Evolutionary conservation across 2,329 filamentous ascomycete genomes (phyloP).

Genomic region (Trichoderma harzianum): DNA sequence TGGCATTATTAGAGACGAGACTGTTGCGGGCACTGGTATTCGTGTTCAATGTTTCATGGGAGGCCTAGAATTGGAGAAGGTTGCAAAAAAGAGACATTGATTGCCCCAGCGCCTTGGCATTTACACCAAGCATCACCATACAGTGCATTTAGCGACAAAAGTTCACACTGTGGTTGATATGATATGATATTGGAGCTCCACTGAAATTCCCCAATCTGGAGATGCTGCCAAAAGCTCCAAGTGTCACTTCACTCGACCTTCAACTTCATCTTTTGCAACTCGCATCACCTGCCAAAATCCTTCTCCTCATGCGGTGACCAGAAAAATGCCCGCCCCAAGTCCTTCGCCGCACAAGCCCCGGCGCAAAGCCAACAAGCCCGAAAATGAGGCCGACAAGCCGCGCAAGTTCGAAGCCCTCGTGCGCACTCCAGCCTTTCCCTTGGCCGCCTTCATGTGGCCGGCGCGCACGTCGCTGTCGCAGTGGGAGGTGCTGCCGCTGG

Average conservation of each 20-base stretch:
- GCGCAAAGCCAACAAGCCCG: conserved; percentile 53
- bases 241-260: conserved; percentile 7
- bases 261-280: neutral
- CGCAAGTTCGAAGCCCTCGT: conserved; percentile 43
- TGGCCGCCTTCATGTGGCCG: conserved; percentile 93
- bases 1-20: conserved; percentile 62
- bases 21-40: neutral
- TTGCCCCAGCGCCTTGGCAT: conserved; percentile 8
- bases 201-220: conserved; percentile 20
- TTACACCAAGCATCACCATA: conserved; percentile 23
- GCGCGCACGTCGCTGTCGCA: conserved; percentile 78
- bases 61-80: neutral
- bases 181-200: conserved; percentile 19
- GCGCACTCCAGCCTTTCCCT: conserved; percentile 72
- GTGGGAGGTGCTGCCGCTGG: conserved; percentile 87
- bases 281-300: neutral
- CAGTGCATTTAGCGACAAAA: conserved; percentile 17
- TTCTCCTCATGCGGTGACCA: conserved; percentile 22
- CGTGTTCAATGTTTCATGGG: neutral
- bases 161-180: neutral
- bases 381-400: conserved; percentile 38
- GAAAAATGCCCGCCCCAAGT: conserved; percentile 46
- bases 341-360: conserved; percentile 58
- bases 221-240: conserved; percentile 9
- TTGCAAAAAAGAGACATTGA: neutral